A percentile compares a stretch with the other conserved stretches of the same genome.
Conservation (phyloP, 768 basidiomycete species). For the Termitomyces bulborhizus region DNA sequence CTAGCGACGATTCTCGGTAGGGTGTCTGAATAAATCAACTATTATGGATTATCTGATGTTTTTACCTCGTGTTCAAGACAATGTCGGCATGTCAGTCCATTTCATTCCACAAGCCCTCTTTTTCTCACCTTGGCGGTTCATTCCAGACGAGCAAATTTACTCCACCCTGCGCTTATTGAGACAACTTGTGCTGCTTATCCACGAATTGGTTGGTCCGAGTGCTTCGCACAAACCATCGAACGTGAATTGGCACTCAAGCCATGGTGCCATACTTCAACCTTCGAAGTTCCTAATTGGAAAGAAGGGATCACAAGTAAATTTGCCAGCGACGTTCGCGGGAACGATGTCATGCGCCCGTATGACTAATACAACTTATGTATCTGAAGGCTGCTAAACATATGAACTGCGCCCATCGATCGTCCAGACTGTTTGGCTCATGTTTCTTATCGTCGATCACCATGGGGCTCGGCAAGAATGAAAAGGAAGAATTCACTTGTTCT, state of each 20-base stretch:
- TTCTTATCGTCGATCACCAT: not conserved
- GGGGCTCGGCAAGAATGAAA: not conserved
- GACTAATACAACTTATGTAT: conserved; percentile 17
- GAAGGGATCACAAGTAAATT: conserved; percentile 39
- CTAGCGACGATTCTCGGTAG: conserved; percentile 41
- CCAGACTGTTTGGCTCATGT: not conserved
- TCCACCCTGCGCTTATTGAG: conserved; percentile 34
- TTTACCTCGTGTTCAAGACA: conserved; percentile 23
- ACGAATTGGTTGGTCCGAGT: conserved; percentile 38
- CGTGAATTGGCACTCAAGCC: conserved; percentile 39
- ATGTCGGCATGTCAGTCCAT: conserved; percentile 34
- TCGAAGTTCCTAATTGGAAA: conserved; percentile 40
- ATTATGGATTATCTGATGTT: not conserved
- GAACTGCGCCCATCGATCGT: not conserved
- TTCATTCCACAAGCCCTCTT: not conserved
- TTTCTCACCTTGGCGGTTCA: conserved; percentile 1
- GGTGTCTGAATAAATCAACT: conserved; percentile 6
- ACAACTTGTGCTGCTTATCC: conserved; percentile 34
- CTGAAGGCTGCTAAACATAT: not conserved
- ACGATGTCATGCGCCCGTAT: conserved; percentile 34
- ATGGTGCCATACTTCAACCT: conserved; percentile 45
- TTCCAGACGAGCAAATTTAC: conserved; percentile 34
- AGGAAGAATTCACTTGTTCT: not conserved
- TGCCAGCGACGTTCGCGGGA: conserved; percentile 38
- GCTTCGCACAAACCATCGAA: conserved; percentile 37